phyloP scores from a whole-genome alignment of 2,329 filamentous ascomycete genomes.

The Cladosporium sp. region DNA sequence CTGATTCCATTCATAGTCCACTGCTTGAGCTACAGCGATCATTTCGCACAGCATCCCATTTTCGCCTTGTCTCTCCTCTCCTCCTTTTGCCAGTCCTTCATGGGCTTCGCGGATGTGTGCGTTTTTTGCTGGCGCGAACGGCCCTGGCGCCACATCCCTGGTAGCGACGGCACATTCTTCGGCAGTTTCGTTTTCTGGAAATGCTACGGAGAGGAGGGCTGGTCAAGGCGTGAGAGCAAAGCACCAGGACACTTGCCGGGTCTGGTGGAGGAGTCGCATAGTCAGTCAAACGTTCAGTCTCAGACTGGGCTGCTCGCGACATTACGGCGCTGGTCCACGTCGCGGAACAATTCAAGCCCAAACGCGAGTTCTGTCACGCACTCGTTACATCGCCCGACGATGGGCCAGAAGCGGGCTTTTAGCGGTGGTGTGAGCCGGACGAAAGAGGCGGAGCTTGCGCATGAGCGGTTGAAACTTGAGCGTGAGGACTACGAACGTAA shows the following conservation, averaged over 20 bases:
- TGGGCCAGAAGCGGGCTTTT: conserved; percentile 29
- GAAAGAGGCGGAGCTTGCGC: conserved; percentile 39
- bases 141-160: conserved; percentile 64
- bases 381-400: conserved; percentile 12
- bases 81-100: conserved; percentile 61
- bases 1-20: conserved; percentile 68
- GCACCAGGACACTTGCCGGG: conserved; percentile 12
- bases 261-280: neutral
- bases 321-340: conserved; percentile 9
- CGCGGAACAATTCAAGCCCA: conserved; percentile 5
- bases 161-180: conserved; percentile 44
- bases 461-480: conserved; percentile 42
- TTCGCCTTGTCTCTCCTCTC: conserved; percentile 58
- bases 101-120: conserved; percentile 67
- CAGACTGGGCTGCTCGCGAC: conserved; percentile 22
- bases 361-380: conserved; percentile 17
- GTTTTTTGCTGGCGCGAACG: conserved; percentile 70
- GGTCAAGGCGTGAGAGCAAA: conserved; percentile 17
- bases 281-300: conserved; percentile 4
- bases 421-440: conserved; percentile 31
- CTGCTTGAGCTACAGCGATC: conserved; percentile 58
- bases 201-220: neutral
- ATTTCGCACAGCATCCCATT: conserved; percentile 53
- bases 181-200: conserved; percentile 42
- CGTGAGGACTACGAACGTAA: conserved; percentile 31